These are phyloP conservation scores for Jamesozyma gamospora DNA, from an alignment of 805 yeast genomes.

Conservation along the genomic window DNA sequence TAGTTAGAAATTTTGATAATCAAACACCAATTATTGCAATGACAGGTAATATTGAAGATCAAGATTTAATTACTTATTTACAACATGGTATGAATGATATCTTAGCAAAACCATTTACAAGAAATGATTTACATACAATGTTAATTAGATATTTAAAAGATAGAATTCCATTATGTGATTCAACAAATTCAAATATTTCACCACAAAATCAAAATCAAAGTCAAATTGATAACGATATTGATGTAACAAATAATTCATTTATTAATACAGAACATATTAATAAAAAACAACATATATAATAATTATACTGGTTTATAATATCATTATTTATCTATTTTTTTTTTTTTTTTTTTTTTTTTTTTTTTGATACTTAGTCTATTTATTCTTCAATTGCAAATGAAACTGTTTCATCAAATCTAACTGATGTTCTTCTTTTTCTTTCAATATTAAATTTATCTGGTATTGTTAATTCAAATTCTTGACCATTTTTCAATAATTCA, in stretches of 20 bases:
- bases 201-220: neutral
- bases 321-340: neutral
- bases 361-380: neutral
- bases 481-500: conserved; percentile 37
- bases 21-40: conserved; percentile 87
- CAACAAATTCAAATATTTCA: neutral
- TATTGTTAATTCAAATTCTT: conserved; percentile 40
- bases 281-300: conserved; percentile 1
- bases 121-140: conserved; percentile 70
- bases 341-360: no score
- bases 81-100: conserved; percentile 90
- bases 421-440: conserved; percentile 48
- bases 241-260: neutral
- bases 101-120: conserved; percentile 87
- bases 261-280: neutral
- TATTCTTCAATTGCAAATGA: conserved; percentile 36
- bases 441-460: conserved; percentile 29
- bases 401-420: conserved; percentile 55
- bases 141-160: conserved; percentile 61
- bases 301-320: neutral
- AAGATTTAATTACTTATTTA: conserved; percentile 68
- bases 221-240: no score
- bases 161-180: conserved; percentile 31
- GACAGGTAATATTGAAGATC: conserved; percentile 83
- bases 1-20: conserved; percentile 75